These are phyloP conservation scores for Botryotinia calthae DNA, from an alignment of 2,329 filamentous ascomycete species.

Conservation along the genomic window DNA sequence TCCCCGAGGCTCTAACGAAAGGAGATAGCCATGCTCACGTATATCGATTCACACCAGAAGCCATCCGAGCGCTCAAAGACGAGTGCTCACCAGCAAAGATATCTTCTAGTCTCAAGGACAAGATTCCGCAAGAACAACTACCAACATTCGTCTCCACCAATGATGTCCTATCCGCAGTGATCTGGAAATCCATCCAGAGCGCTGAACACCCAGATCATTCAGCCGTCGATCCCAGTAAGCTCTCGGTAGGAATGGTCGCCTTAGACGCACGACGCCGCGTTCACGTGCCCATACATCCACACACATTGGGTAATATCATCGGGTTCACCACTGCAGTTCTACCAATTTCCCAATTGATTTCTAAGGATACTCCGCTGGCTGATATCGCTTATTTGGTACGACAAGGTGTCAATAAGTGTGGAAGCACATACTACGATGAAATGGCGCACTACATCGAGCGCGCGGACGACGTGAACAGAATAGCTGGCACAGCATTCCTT, in stretches of 20 bases:
- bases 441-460: conserved; percentile 1
- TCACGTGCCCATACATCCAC: conserved; percentile 3
- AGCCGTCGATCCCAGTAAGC: conserved; percentile 1
- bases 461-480: conserved; percentile 1
- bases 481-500: conserved; percentile 10
- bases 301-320: conserved; percentile 2
- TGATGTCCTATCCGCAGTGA: conserved; percentile 8
- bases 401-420: conserved; percentile 2
- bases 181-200: conserved; percentile 9
- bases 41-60: conserved; percentile 3
- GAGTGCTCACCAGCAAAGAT: conserved; percentile 12
- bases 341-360: not conserved
- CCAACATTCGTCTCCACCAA: conserved; percentile 13
- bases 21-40: conserved; percentile 16
- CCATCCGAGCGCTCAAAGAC: conserved; percentile 8
- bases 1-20: conserved; percentile 1
- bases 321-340: conserved; percentile 3
- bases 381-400: conserved; percentile 3
- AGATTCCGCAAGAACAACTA: conserved; percentile 8
- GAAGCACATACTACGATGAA: not conserved
- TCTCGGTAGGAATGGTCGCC: not conserved
- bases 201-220: conserved; percentile 8
- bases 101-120: conserved; percentile 9
- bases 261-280: conserved; percentile 9
- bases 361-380: conserved; percentile 5